These are phyloP conservation scores for Takashimella tepidaria DNA, from an alignment of 1,284 basidiomycete species.

Conservation along the genomic window DNA sequence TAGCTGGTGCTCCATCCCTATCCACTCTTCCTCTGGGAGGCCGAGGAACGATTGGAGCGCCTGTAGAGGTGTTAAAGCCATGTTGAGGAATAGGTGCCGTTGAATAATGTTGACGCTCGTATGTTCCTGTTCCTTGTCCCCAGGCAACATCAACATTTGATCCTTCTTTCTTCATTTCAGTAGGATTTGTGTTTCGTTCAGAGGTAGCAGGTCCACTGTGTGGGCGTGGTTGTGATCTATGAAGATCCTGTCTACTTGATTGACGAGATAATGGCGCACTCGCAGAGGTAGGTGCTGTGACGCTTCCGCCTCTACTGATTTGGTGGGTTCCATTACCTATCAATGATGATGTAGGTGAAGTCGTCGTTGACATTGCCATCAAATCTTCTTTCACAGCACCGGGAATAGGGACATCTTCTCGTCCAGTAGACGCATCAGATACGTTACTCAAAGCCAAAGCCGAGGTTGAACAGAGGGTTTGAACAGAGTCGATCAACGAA, in stretches of 20 bases:
- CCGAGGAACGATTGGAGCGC: slow-evolving; percentile 23
- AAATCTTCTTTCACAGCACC: no score
- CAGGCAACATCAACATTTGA: no score
- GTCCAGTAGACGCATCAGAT: no score
- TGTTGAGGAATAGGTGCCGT: slow-evolving; percentile 28
- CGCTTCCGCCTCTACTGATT: background rate
- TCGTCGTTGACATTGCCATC: background rate
- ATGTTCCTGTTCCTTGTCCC: no score
- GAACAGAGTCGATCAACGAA: no score
- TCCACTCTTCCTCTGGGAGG: slow-evolving; percentile 22
- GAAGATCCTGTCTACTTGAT: slow-evolving; percentile 14
- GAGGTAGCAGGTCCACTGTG: background rate
- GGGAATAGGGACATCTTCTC: no score
- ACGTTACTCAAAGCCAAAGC: no score
- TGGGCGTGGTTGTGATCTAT: slow-evolving; percentile 1
- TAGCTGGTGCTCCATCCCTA: slow-evolving; percentile 26
- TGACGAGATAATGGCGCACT: slow-evolving; percentile 28
- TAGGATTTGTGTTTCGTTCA: no score
- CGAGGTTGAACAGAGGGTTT: no score
- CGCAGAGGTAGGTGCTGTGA: background rate
- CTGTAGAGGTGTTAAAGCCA: slow-evolving; percentile 14
- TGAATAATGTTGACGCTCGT: slow-evolving; percentile 10
- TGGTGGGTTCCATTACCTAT: no score
- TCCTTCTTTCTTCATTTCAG: no score
- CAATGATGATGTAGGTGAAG: no score